These are phyloP conservation scores for Xanthoceras sorbifolium DNA, from an alignment of 345 rosid species.

Conservation along the genomic window DNA sequence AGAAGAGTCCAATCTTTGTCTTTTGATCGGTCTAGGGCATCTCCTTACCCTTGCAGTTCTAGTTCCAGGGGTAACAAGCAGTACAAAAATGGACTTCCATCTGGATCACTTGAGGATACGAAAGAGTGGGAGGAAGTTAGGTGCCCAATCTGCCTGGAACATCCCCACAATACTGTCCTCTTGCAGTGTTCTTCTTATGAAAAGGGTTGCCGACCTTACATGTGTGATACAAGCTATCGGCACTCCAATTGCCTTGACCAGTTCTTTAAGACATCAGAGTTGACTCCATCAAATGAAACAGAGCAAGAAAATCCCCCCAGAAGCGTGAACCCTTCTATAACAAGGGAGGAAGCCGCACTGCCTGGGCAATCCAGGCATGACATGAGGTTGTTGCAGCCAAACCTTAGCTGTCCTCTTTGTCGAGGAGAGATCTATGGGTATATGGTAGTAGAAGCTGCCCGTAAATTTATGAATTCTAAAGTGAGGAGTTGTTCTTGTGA, in stretches of 20 bases:
- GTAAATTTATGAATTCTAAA: conserved; percentile 60
- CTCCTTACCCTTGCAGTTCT: conserved; percentile 56
- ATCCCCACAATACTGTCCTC: conserved; percentile 74
- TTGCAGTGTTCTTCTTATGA: conserved; percentile 57
- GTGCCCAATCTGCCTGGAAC: conserved; percentile 79
- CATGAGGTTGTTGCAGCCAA: conserved; percentile 17
- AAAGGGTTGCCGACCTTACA: conserved; percentile 68
- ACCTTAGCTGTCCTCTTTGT: conserved; percentile 57
- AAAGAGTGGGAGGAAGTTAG: conserved; percentile 66
- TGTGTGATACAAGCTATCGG: conserved; percentile 69
- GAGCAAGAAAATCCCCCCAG: conserved; percentile 28
- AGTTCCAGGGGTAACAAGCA: conserved; percentile 40
- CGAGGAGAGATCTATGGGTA: conserved; percentile 59
- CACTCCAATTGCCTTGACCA: conserved; percentile 74
- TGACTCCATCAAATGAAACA: conserved; percentile 26
- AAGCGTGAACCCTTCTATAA: conserved; percentile 4
- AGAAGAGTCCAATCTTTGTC: conserved; percentile 33
- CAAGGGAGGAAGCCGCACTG: conserved; percentile 19
- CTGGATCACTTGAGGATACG: conserved; percentile 33
- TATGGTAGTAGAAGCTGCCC: conserved; percentile 42
- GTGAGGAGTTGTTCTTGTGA: conserved; percentile 50
- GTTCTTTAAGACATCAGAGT: conserved; percentile 32
- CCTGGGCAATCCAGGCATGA: conserved; percentile 14
- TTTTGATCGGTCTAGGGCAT: conserved; percentile 36
- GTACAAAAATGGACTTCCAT: conserved; percentile 18